Conservation (phyloP, 2,329 filamentous ascomycete species). For the Pseudocercospora ulei region DNA sequence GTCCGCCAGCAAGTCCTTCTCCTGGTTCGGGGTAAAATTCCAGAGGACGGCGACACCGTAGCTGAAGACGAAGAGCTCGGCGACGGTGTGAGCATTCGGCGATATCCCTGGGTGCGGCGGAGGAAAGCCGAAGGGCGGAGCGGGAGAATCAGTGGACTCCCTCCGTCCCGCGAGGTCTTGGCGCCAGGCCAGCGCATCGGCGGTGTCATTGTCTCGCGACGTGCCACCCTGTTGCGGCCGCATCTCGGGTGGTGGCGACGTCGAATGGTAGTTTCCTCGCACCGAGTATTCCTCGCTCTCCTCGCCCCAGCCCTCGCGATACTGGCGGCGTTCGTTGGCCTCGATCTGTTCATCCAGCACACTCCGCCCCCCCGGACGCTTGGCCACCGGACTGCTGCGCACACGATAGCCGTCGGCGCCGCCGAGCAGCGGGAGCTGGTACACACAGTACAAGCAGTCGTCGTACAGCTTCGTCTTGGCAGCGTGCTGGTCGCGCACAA, state of each 20-base stretch:
- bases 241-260: conserved; percentile 17
- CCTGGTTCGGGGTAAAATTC: conserved; percentile 94
- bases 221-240: conserved; percentile 13
- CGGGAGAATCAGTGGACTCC: conserved; percentile 25
- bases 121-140: conserved; percentile 40
- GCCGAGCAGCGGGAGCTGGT: conserved; percentile 78
- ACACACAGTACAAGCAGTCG: conserved; percentile 91
- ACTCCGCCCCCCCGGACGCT: conserved; percentile 85
- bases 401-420: conserved; percentile 80
- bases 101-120: conserved; percentile 48
- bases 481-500: conserved; percentile 75
- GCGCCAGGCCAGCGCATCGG: conserved; percentile 17
- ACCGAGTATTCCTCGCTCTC: conserved; percentile 57
- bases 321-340: conserved; percentile 76
- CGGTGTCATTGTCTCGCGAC: conserved; percentile 13
- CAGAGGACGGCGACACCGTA: conserved; percentile 98
- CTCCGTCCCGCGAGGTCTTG: conserved; percentile 19
- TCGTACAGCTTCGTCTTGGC: conserved; percentile 95
- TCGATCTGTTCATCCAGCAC: conserved; percentile 93
- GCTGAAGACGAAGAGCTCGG: conserved; percentile 93
- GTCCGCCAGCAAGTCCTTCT: conserved; percentile 92
- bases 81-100: conserved; percentile 66
- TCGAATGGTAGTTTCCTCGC: conserved; percentile 22
- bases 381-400: conserved; percentile 80
- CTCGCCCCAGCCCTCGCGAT: conserved; percentile 83